Base-by-base conservation (phyloP, 1,139 yeast species). In the Taphrina wiesneri region DNA sequence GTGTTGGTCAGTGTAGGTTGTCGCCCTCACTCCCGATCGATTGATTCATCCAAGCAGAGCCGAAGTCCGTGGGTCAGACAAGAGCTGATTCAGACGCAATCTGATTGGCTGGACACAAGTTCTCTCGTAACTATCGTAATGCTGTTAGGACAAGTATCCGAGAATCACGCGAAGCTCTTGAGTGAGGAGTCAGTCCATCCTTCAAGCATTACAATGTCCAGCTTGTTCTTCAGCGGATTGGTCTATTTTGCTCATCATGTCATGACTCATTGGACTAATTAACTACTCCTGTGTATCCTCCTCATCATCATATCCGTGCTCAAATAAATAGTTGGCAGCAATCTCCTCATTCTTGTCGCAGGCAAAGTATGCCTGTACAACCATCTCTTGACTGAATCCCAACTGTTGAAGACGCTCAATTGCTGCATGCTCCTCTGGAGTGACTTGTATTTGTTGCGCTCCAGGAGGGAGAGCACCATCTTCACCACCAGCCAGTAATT, bases 321-420 rank as follows among this genome's bases (percentile, higher is more conserved):
- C 63, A 54, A 62, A 67, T 46, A 65, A 59, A 54, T 62, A 66
- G 28, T 69, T 68, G 17, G 69, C 69, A 19, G 69, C 66, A 32
- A 90, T 84, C 80, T 93, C 97, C 79, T 93, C 99, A 78, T 93
- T 91, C 80, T 92, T 93, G 75, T 95, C 99, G 77, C 99, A 93
- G 56, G 98, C 99, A 83, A 95, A 87, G 79, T 90, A 95, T 43
- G 96, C 96, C 79, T 92, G 97, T 69, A 92, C 85, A 61, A 89
- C 99, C 70, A 88, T 80, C 73, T 86, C 83, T 72, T 96, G 84
- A 71, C 90, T 96, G 74, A 93, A 93, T 0, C 99, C 99, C 71
- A 93, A 82, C 75, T 88, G 98, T 75, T 96, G 87, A 71, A 93
- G 81, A 67, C 99, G 85, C 71, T 83, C 83, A 70, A 93, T 90